These are phyloP conservation scores for Sclerotinia subarctica DNA, from an alignment of 2,329 filamentous ascomycete genomes.

Conservation along the genomic window DNA sequence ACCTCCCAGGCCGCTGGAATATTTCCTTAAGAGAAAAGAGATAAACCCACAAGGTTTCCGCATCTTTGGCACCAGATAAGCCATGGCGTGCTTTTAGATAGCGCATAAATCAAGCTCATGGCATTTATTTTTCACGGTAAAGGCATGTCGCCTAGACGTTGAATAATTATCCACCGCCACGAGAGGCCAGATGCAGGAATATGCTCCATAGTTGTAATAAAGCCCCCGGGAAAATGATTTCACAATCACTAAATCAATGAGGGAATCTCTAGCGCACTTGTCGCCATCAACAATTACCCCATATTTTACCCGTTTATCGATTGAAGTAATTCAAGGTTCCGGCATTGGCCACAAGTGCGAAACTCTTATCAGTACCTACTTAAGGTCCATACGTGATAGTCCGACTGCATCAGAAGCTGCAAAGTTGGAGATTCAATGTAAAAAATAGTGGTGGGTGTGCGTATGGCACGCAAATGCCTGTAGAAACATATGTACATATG, in stretches of 20 bases:
- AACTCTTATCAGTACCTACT: slow-evolving; percentile 10
- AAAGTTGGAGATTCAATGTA: background rate
- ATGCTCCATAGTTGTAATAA: background rate
- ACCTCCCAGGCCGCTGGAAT: background rate
- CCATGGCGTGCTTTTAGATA: background rate
- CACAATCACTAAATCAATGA: slow-evolving; percentile 3
- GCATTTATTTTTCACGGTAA: background rate
- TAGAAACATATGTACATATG: slow-evolving; percentile 17
- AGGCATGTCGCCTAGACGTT: background rate
- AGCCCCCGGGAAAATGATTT: background rate
- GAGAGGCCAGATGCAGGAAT: background rate
- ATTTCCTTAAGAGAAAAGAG: background rate
- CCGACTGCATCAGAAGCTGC: background rate
- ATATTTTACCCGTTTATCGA: background rate
- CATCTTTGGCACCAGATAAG: background rate
- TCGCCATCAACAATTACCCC: slow-evolving; percentile 2
- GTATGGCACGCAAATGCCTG: slow-evolving; percentile 5
- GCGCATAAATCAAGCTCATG: background rate
- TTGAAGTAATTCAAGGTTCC: background rate
- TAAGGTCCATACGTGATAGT: background rate
- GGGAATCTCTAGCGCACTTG: slow-evolving; percentile 15
- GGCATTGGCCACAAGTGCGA: slow-evolving; percentile 1
- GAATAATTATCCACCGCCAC: background rate
- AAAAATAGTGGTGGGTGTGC: background rate
- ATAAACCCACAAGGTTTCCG: background rate